phyloP scores from a whole-genome alignment of 2,329 filamentous ascomycete genomes.

The Beauveria brongniartii region DNA sequence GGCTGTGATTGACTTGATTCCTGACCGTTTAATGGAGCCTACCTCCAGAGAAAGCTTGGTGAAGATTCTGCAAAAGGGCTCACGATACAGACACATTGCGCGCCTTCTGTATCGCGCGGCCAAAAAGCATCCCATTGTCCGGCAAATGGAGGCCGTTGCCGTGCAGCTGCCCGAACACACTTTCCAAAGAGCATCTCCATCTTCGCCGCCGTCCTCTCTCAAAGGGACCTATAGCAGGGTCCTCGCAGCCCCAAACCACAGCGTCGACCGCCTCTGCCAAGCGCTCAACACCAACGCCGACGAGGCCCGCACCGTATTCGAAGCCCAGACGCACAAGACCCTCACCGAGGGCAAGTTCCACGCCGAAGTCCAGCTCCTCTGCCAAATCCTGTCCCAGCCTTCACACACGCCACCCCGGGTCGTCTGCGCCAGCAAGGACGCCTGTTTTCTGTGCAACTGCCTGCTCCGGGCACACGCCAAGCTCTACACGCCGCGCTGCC shows the following conservation, averaged over 20 bases:
- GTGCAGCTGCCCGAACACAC: not conserved
- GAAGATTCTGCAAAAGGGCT: not conserved
- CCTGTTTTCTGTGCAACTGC: not conserved
- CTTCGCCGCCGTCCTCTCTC: not conserved
- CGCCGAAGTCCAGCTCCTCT: conserved; percentile 3
- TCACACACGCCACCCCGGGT: not conserved
- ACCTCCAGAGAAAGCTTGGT: not conserved
- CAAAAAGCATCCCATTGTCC: not conserved
- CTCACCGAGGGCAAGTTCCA: not conserved
- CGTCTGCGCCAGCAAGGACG: conserved; percentile 3
- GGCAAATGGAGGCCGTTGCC: not conserved
- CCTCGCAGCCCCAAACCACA: not conserved
- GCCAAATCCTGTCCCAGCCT: not conserved
- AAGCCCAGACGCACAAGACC: not conserved
- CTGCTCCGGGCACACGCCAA: not conserved
- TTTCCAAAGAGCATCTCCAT: not conserved
- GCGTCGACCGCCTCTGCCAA: not conserved
- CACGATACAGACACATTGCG: not conserved
- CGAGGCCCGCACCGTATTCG: not conserved
- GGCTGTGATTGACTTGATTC: not conserved
- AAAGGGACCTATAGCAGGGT: not conserved
- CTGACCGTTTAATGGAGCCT: not conserved
- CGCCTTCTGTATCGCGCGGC: not conserved
- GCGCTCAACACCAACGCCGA: not conserved
- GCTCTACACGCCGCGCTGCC: not conserved